Evolutionary conservation across 305 asterid genomes (phyloP).

Genomic region (Fraxinus nigra): DNA sequence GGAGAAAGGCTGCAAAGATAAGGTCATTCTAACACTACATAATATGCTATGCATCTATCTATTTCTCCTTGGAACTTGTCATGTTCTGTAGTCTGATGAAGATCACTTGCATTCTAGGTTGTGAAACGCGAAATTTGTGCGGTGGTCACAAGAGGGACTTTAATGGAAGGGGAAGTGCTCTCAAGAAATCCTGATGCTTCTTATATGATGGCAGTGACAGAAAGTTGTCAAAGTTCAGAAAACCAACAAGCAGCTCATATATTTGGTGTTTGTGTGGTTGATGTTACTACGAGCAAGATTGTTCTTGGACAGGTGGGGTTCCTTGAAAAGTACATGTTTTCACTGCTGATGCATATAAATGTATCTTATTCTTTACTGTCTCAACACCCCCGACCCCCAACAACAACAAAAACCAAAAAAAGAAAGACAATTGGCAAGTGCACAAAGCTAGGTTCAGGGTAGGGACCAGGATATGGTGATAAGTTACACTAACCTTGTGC

Average conservation of each 20-base stretch:
- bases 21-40: conserved; percentile 45
- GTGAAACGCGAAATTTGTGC: conserved; percentile 96
- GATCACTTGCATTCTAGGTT: conserved; percentile 52
- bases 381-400: not conserved
- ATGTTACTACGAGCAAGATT: conserved; percentile 83
- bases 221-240: conserved; percentile 54
- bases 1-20: conserved; percentile 87
- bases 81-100: conserved; percentile 23
- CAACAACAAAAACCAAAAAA: not conserved
- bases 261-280: conserved; percentile 81
- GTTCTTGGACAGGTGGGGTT: conserved; percentile 79
- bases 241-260: conserved; percentile 44
- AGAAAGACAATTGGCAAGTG: not conserved
- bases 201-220: conserved; percentile 77
- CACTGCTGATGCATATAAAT: conserved; percentile 10
- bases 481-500: not conserved
- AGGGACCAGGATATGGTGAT: not conserved
- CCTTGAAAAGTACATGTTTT: conserved; percentile 17
- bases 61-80: not conserved
- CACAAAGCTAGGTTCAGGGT: not conserved
- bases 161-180: conserved; percentile 88
- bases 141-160: conserved; percentile 89
- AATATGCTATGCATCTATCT: conserved; percentile 10
- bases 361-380: not conserved
- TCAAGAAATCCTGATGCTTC: conserved; percentile 84